phyloP scores from a whole-genome alignment of 345 rosid species.

The Eucalyptus virginea region DNA sequence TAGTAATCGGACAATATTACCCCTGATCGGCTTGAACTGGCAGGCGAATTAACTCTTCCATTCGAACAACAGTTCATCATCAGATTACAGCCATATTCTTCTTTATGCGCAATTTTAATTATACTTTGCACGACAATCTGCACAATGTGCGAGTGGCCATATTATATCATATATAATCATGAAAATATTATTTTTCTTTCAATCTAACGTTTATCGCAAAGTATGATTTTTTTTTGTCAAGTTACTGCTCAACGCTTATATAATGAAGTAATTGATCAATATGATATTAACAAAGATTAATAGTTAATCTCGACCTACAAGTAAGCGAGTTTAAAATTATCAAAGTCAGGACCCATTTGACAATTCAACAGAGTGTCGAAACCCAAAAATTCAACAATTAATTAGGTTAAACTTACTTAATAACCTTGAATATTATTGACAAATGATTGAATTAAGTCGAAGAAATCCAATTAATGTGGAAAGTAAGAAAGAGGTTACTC shows the following conservation, averaged over 20 bases:
- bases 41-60: neutral
- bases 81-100: neutral
- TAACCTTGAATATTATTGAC: neutral
- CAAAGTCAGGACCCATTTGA: fast-evolving
- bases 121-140: neutral
- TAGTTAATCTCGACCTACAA: neutral
- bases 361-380: neutral
- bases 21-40: neutral
- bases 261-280: fast-evolving
- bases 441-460: neutral
- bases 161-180: neutral
- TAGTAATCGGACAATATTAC: neutral
- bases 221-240: fast-evolving
- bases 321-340: neutral
- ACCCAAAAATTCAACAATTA: neutral
- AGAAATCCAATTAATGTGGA: neutral
- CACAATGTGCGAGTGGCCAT: neutral
- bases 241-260: fast-evolving
- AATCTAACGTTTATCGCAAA: fast-evolving
- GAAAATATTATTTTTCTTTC: neutral
- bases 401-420: neutral
- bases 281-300: neutral
- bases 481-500: neutral
- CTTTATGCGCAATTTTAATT: fast-evolving
- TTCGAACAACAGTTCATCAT: neutral